phyloP scores from a whole-genome alignment of 108 stramenopile species.

The Hondaea fermentalgiana region DNA sequence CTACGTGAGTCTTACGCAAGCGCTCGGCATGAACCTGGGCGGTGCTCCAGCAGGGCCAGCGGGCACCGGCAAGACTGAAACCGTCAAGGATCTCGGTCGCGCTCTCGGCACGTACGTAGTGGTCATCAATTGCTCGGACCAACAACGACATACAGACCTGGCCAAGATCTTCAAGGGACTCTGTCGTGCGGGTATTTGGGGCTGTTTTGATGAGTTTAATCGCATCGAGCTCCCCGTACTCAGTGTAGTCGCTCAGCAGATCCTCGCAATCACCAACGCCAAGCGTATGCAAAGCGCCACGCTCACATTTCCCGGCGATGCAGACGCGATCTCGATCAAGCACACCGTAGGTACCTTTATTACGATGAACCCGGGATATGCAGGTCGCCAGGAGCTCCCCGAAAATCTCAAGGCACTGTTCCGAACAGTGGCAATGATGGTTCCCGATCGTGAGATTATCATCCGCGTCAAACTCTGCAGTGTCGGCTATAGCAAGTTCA shows the following conservation, averaged over 20 bases:
- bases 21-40: constrained; percentile 51
- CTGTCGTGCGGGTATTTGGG: constrained; percentile 56
- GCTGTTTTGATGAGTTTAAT: constrained; percentile 62
- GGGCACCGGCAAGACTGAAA: constrained; percentile 57
- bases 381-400: constrained; percentile 54
- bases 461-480: constrained; percentile 56
- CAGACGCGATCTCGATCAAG: constrained; percentile 44
- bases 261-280: constrained; percentile 39
- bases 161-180: constrained; percentile 59
- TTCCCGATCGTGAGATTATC: constrained; percentile 56
- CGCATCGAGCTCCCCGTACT: constrained; percentile 55
- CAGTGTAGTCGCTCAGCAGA: constrained; percentile 59
- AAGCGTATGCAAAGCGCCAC: constrained; percentile 32
- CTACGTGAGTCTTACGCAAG: constrained; percentile 53
- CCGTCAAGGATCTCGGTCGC: constrained; percentile 51
- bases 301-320: constrained; percentile 54
- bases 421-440: constrained; percentile 57
- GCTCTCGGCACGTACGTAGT: constrained; percentile 50
- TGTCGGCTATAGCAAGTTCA: constrained; percentile 46
- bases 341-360: constrained; percentile 51
- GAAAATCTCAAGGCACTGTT: constrained; percentile 56
- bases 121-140: constrained; percentile 52
- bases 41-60: constrained; percentile 57
- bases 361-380: constrained; percentile 60
- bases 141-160: constrained; percentile 52